A percentile compares a stretch with the other conserved stretches of the same genome.
These are phyloP conservation scores for Rhizodiscina lignyota DNA, from an alignment of 495 filamentous ascomycete species.

Conservation along the genomic window DNA sequence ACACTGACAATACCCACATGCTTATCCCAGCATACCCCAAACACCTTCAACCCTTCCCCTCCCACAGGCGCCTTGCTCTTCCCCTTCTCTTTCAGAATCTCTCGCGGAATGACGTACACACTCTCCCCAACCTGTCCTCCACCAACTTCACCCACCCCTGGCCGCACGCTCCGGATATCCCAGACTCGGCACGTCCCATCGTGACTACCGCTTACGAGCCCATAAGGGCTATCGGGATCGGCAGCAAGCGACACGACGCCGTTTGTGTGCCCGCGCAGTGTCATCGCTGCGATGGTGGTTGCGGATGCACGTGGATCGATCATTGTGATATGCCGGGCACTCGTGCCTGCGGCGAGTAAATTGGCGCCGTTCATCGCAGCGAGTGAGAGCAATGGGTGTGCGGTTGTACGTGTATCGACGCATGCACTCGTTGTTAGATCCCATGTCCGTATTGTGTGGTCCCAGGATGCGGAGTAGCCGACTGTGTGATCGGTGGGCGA, in stretches of 20 bases:
- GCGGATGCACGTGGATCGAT: conserved; percentile 72
- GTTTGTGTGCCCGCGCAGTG: conserved; percentile 75
- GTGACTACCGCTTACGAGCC: conserved; percentile 66
- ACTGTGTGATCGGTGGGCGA: conserved; percentile 70
- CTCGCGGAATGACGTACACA: conserved; percentile 64
- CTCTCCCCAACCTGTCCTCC: conserved; percentile 54
- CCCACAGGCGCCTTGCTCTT: conserved; percentile 33
- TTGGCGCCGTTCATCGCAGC: conserved; percentile 46
- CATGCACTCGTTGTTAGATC: conserved; percentile 62
- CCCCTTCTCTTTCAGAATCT: conserved; percentile 28
- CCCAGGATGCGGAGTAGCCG: conserved; percentile 74
- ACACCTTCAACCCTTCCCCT: conserved; percentile 78
- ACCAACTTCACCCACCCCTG: conserved; percentile 27
- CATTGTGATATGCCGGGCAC: conserved; percentile 73
- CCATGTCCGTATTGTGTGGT: conserved; percentile 80
- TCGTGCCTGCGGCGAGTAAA: conserved; percentile 70
- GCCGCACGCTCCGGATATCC: conserved; percentile 50
- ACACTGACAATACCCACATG: conserved; percentile 76
- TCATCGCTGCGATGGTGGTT: conserved; percentile 60
- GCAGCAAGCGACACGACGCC: conserved; percentile 54
- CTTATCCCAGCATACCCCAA: conserved; percentile 75
- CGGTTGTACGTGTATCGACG: conserved; percentile 65
- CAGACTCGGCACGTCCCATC: conserved; percentile 85
- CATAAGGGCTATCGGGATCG: conserved; percentile 58
- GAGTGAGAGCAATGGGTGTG: conserved; percentile 65